Evolutionary conservation across 2,329 filamentous ascomycete genomes (phyloP).

Genomic region (Venturia asperata): DNA sequence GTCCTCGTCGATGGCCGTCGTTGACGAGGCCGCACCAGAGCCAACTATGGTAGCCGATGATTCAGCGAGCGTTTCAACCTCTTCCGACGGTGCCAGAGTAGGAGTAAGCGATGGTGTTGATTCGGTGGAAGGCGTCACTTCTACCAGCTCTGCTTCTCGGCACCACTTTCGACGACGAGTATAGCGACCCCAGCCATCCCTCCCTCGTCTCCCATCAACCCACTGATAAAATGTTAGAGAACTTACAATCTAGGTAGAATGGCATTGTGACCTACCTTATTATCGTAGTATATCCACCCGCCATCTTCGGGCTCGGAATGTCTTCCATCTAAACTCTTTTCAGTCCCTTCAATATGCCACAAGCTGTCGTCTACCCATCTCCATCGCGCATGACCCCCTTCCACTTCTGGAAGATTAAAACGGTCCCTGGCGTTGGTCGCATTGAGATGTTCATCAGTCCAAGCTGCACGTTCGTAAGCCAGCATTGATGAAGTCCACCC

Average conservation of each 20-base stretch:
- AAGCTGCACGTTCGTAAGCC: slow-evolving; percentile 79
- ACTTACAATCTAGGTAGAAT: not conserved
- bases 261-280: slow-evolving; percentile 58
- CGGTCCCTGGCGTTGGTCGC: slow-evolving; percentile 65
- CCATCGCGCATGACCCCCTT: slow-evolving; percentile 58
- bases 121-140: slow-evolving; percentile 48
- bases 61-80: not conserved
- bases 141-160: slow-evolving; percentile 89
- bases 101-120: slow-evolving; percentile 39
- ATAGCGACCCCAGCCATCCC: slow-evolving; percentile 90
- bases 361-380: slow-evolving; percentile 78
- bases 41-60: slow-evolving; percentile 9
- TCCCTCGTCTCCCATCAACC: slow-evolving; percentile 76
- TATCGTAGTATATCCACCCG: slow-evolving; percentile 98
- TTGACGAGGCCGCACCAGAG: slow-evolving; percentile 6
- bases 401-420: slow-evolving; percentile 61
- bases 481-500: slow-evolving; percentile 92
- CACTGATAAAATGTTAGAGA: slow-evolving; percentile 50
- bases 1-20: slow-evolving; percentile 14
- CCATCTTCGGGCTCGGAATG: slow-evolving; percentile 40
- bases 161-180: slow-evolving; percentile 93
- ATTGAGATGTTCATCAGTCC: slow-evolving; percentile 96
- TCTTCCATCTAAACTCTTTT: slow-evolving; percentile 43
- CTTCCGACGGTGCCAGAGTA: slow-evolving; percentile 21
- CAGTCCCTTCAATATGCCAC: slow-evolving; percentile 77